phyloP scores from a whole-genome alignment of 257 asterid species.

The Plantago ovata region DNA sequence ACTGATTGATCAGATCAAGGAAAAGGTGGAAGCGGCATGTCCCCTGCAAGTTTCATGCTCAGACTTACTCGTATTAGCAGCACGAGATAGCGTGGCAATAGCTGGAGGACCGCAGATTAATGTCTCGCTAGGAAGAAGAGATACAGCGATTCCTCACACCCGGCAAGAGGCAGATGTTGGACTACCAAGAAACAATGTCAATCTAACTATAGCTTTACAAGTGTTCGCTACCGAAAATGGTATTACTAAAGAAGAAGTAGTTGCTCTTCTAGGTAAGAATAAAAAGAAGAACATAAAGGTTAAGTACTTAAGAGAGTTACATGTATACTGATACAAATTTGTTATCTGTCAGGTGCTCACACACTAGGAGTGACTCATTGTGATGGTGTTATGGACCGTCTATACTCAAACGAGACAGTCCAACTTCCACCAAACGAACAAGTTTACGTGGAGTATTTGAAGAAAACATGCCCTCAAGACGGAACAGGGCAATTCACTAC shows the following conservation, averaged over 20 bases:
- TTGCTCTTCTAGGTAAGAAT: constrained; percentile 34
- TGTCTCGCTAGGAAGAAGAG: constrained; percentile 36
- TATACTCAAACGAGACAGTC: constrained; percentile 16
- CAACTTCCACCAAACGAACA: constrained; percentile 11
- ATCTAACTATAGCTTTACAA: constrained; percentile 15
- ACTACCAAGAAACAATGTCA: constrained; percentile 22
- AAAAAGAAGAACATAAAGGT: neutral
- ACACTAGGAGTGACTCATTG: constrained; percentile 36
- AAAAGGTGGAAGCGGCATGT: constrained; percentile 38
- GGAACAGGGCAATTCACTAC: constrained; percentile 17
- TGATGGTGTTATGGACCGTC: constrained; percentile 21
- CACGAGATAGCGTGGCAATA: constrained; percentile 42
- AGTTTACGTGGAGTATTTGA: constrained; percentile 14
- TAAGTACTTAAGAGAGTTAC: neutral
- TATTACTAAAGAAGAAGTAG: constrained; percentile 32
- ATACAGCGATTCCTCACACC: constrained; percentile 25
- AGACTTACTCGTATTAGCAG: constrained; percentile 47
- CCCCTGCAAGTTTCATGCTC: constrained; percentile 52
- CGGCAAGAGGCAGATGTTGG: constrained; percentile 25
- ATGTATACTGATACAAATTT: neutral
- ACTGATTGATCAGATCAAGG: constrained; percentile 27
- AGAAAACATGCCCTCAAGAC: constrained; percentile 22
- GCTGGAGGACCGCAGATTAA: constrained; percentile 32
- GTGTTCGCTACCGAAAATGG: constrained; percentile 25
- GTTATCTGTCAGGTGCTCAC: constrained; percentile 29